Evolutionary conservation across 441 rosid genomes (phyloP).

Genomic region (Gossypium davidsonii): DNA sequence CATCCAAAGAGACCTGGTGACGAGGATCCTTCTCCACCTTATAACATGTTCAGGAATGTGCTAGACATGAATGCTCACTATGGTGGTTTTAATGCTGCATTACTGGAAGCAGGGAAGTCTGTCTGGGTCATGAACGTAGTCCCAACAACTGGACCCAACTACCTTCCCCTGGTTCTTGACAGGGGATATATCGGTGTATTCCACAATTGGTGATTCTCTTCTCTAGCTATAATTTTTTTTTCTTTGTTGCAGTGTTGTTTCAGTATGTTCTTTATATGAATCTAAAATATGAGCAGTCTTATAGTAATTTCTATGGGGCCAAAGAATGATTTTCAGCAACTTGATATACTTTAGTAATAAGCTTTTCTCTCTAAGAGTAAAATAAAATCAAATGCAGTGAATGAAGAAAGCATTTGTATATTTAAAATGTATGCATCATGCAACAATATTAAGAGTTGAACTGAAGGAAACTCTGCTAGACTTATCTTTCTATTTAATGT

Average conservation of each 20-base stretch:
- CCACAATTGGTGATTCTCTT: conserved; percentile 74
- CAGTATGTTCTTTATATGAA: neutral
- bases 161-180: conserved; percentile 81
- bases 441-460: neutral
- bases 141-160: conserved; percentile 73
- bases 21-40: conserved; percentile 96
- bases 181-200: conserved; percentile 84
- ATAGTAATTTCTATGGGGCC: neutral
- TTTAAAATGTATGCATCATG: neutral
- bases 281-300: neutral
- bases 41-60: conserved; percentile 91
- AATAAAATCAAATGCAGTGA: neutral
- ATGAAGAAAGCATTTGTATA: neutral
- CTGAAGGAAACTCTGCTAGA: neutral
- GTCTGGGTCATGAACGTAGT: conserved; percentile 98
- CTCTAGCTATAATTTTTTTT: neutral
- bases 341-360: neutral
- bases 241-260: neutral
- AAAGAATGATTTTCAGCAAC: neutral
- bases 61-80: conserved; percentile 93
- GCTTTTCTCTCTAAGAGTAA: neutral
- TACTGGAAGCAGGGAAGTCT: conserved; percentile 70
- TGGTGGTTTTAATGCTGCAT: conserved; percentile 84
- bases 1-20: conserved; percentile 99
- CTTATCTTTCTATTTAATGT: neutral